Conservation (phyloP, 208 protist genomes). For the Crithidia fasciculata region DNA sequence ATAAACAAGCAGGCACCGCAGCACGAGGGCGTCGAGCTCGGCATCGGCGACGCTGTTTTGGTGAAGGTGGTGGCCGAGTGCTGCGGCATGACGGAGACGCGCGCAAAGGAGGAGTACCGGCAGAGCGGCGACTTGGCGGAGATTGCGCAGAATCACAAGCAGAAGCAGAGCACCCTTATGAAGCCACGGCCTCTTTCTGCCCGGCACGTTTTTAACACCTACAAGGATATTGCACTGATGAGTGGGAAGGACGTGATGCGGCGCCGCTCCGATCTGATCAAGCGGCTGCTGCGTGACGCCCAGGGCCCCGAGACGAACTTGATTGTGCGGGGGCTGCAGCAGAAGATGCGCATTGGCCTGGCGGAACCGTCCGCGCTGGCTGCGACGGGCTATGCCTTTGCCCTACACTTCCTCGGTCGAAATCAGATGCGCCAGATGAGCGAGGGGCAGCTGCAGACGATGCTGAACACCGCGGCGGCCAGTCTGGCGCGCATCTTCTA, state of each 20-base stretch:
- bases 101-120: conserved; percentile 88
- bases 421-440: conserved; percentile 39
- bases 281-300: conserved; percentile 90
- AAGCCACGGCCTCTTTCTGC: conserved; percentile 92
- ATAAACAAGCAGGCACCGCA: conserved; percentile 97
- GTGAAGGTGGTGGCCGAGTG: conserved; percentile 95
- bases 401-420: conserved; percentile 70
- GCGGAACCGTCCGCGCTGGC: conserved; percentile 96
- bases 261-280: conserved; percentile 94
- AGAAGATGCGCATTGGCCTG: conserved; percentile 98
- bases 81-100: conserved; percentile 91
- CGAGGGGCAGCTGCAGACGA: conserved; percentile 63
- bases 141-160: conserved; percentile 92
- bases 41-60: conserved; percentile 97
- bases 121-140: conserved; percentile 95
- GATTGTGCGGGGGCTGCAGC: conserved; percentile 96
- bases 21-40: conserved; percentile 97
- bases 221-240: conserved; percentile 93
- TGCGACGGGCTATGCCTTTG: conserved; percentile 94
- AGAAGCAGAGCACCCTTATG: conserved; percentile 90
- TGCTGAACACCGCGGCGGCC: conserved; percentile 62
- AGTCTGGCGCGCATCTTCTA: conserved; percentile 76
- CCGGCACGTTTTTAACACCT: conserved; percentile 84
- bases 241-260: conserved; percentile 89
- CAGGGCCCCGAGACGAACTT: conserved; percentile 94